A percentile compares a stretch with the other conserved stretches of the same genome.
Evolutionary conservation across 2,329 filamentous ascomycete species (phyloP).

Genomic region (Hansfordia pulvinata): DNA sequence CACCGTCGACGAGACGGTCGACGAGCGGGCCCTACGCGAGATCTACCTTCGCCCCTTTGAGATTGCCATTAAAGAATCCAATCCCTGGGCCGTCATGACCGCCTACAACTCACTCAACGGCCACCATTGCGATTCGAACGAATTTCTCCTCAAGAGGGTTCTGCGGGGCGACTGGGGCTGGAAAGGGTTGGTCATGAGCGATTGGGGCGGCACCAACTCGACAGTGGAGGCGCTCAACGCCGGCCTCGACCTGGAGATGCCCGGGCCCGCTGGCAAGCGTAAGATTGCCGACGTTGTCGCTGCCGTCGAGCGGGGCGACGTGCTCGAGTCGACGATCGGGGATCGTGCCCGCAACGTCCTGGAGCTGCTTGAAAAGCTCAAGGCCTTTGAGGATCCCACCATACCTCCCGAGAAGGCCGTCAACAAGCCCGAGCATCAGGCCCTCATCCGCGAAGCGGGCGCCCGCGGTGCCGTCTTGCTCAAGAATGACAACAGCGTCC

Average conservation of each 20-base stretch:
- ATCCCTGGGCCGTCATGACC: conserved; percentile 30
- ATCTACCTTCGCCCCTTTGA: conserved; percentile 31
- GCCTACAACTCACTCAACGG: conserved; percentile 33
- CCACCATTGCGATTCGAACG: conserved; percentile 25
- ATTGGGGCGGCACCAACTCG: conserved; percentile 26
- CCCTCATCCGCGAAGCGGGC: conserved; percentile 36
- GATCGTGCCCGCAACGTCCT: conserved; percentile 16
- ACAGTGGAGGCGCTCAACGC: conserved; percentile 17
- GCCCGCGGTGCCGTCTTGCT: conserved; percentile 47
- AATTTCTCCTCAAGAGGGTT: conserved; percentile 21
- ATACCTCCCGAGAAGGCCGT: conserved; percentile 14
- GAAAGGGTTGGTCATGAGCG: conserved; percentile 30
- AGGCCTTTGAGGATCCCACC: conserved; percentile 7
- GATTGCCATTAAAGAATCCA: conserved; percentile 25
- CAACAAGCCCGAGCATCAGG: conserved; percentile 16
- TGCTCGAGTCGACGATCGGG: conserved; percentile 10
- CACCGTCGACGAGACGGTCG: conserved; percentile 16
- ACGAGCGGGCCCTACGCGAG: conserved; percentile 17
- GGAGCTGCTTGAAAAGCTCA: conserved; percentile 13
- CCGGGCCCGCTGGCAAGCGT: conserved; percentile 9
- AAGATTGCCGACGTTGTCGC: conserved; percentile 10
- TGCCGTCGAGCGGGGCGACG: conserved; percentile 8
- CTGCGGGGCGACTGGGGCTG: conserved; percentile 29
- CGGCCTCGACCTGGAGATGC: conserved; percentile 16
- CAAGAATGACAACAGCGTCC: conserved; percentile 42